Conservation (phyloP, 495 filamentous ascomycete genomes). For the Astrocystis sublimbata region DNA sequence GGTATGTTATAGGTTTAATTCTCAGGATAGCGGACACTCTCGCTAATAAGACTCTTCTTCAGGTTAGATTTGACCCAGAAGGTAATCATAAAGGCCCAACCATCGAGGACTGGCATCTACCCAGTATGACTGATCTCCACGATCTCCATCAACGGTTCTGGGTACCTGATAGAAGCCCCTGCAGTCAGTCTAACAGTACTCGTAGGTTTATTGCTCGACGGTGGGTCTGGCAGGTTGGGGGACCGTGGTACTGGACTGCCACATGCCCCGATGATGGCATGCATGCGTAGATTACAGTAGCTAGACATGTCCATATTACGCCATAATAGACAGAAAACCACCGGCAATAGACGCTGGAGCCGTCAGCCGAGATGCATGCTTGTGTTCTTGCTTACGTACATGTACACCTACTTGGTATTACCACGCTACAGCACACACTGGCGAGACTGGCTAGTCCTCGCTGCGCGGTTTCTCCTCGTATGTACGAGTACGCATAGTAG, state of each 20-base stretch:
- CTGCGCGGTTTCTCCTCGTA: too few relatives aligned
- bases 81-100: not conserved
- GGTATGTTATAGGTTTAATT: not conserved
- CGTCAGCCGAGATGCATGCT: conserved; percentile 12
- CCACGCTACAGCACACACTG: not conserved
- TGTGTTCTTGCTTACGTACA: not conserved
- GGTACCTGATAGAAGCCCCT: too few relatives aligned
- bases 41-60: not conserved
- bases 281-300: conserved; percentile 5
- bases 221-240: conserved; percentile 7
- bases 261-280: conserved; percentile 1
- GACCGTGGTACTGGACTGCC: not conserved
- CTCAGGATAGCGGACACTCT: conserved; percentile 9
- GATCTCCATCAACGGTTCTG: not conserved
- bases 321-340: conserved; percentile 5
- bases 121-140: too few relatives aligned
- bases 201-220: conserved; percentile 6
- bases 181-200: too few relatives aligned
- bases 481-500: too few relatives aligned
- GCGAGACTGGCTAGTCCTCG: not conserved
- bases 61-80: conserved; percentile 2
- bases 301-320: conserved; percentile 1
- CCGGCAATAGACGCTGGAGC: not conserved
- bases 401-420: too few relatives aligned
- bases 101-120: not conserved